These are phyloP conservation scores for Selenicereus undatus DNA, from an alignment of 148 eudicot genomes.

Conservation along the genomic window DNA sequence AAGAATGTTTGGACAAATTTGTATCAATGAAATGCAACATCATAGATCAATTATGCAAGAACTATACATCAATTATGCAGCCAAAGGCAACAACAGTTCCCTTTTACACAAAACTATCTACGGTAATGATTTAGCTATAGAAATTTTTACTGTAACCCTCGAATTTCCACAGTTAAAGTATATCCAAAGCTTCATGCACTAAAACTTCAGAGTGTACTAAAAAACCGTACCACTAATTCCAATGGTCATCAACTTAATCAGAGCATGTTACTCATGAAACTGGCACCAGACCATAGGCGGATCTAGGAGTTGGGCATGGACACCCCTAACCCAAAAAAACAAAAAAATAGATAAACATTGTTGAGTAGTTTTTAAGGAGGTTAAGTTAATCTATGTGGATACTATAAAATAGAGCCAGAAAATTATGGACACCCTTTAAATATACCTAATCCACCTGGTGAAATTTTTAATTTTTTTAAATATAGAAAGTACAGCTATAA, in stretches of 20 bases:
- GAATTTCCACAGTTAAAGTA: conserved; percentile 6
- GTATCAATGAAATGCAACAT: background rate
- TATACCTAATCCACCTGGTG: too few relatives aligned
- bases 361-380: too few relatives aligned
- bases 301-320: too few relatives aligned
- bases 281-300: background rate
- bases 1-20: conserved; percentile 8
- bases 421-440: too few relatives aligned
- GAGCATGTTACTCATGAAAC: background rate
- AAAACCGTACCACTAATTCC: background rate
- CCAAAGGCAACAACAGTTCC: conserved; percentile 9
- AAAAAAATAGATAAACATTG: too few relatives aligned
- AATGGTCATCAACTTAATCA: conserved; percentile 4
- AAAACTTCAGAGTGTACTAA: background rate
- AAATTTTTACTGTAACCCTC: background rate
- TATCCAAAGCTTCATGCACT: background rate
- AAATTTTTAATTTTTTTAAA: too few relatives aligned
- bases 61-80: background rate
- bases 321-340: too few relatives aligned
- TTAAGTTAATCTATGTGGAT: too few relatives aligned
- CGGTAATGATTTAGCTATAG: background rate
- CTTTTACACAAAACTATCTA: background rate
- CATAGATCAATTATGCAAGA: background rate
- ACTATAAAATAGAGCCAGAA: too few relatives aligned
- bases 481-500: too few relatives aligned